Evolutionary conservation across 1,284 basidiomycete genomes (phyloP).

Genomic region (Entoloma clypeatum): DNA sequence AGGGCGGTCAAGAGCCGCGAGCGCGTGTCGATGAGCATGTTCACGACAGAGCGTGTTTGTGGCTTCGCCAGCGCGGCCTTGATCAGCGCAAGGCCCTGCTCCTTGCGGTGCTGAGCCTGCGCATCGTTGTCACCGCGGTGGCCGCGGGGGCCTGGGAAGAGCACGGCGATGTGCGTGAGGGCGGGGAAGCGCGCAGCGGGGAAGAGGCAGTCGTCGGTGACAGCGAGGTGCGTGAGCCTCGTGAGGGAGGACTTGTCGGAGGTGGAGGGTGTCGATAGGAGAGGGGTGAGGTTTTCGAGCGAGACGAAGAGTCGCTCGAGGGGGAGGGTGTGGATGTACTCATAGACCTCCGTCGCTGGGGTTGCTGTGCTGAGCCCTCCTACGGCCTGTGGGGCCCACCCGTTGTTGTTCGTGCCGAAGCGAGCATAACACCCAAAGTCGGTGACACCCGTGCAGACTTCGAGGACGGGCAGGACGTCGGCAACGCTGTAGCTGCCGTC

Average conservation of each 20-base stretch:
- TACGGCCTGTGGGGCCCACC: background rate
- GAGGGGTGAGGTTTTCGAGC: conserved; percentile 6
- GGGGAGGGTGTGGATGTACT: conserved; percentile 12
- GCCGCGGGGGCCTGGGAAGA: too few relatives aligned
- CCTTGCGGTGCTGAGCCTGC: too few relatives aligned
- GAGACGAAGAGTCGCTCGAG: conserved; percentile 17
- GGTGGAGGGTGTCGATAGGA: conserved; percentile 3
- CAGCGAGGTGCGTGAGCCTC: conserved; percentile 9
- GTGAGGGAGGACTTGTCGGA: conserved; percentile 3
- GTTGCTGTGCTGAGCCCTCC: conserved; percentile 1
- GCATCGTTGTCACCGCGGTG: too few relatives aligned
- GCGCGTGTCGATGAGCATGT: conserved; percentile 14
- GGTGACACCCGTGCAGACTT: conserved; percentile 15
- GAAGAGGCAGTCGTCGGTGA: conserved; percentile 8
- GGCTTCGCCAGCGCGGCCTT: conserved; percentile 7
- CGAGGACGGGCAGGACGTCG: conserved; percentile 14
- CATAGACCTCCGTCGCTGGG: conserved; percentile 4
- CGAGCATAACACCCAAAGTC: conserved; percentile 17
- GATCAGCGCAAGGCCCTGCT: conserved; percentile 7
- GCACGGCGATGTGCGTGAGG: conserved; percentile 15
- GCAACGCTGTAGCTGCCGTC: conserved; percentile 7
- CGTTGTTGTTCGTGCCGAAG: background rate
- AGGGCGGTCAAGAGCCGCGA: conserved; percentile 5
- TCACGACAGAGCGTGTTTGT: conserved; percentile 13
- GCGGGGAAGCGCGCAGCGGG: conserved; percentile 12